phyloP scores from a whole-genome alignment of 306 rosid species.

The Dalbergia cochinchinensis region DNA sequence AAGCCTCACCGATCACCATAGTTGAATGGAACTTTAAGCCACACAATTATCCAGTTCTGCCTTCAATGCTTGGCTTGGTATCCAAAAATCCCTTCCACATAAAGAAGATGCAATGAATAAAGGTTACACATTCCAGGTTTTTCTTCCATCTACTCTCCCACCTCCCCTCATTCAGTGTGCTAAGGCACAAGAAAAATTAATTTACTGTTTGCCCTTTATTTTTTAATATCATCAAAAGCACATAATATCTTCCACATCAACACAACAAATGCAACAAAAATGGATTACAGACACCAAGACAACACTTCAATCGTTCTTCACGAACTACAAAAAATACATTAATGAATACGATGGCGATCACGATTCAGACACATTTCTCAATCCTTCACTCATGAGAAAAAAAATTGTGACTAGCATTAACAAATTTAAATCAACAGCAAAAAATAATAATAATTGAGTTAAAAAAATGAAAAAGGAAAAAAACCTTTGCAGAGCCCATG shows the following conservation, averaged over 20 bases:
- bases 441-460: not conserved
- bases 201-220: not conserved
- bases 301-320: not conserved
- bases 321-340: not conserved
- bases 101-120: constrained; percentile 2
- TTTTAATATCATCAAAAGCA: not conserved
- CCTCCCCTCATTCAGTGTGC: not conserved
- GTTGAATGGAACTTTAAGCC: constrained; percentile 3
- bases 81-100: constrained; percentile 9
- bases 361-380: constrained; percentile 2
- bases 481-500: constrained; percentile 97
- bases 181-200: not conserved
- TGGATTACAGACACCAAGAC: not conserved
- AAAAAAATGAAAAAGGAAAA: not conserved
- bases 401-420: constrained; percentile 5
- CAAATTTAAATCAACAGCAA: not conserved
- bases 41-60: constrained; percentile 14
- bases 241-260: constrained; percentile 2
- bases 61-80: not conserved
- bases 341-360: constrained; percentile 18
- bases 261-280: not conserved
- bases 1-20: constrained; percentile 3
- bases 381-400: not conserved
- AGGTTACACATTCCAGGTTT: not conserved
- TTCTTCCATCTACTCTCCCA: not conserved